Base-by-base conservation (phyloP, 176 grass and related monocot genomes). In the Triticum dicoccoides region DNA sequence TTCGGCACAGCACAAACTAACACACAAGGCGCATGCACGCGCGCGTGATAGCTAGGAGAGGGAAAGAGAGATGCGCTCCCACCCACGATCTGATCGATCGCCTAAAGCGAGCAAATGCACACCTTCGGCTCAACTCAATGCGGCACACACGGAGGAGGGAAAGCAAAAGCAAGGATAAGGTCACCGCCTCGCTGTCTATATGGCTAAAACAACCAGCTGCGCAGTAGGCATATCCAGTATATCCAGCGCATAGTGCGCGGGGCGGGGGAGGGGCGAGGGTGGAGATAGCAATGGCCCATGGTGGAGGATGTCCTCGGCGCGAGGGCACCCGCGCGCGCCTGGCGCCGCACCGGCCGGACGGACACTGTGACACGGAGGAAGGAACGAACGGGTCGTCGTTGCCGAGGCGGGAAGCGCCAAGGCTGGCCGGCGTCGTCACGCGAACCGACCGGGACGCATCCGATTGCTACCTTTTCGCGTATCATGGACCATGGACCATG, bases 301-400 rank as follows among this genome's bases (percentile, higher is more conserved):
- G 42, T 13, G 72, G 42, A 25, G 27, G 10, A 13, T 71, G 65
- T 13, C 67, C 81, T 76, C 17, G 37, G 39, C 52, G 71, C 21
- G 0, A 76, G 39, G 82, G 71, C 82, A 76, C 37, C 35, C 8
- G 5, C 20, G 0, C 33, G 14, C 1, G 49, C 49, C 49, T 17
- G 49, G 49, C 14, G 49, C 14, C 14, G 13, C 14, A 52, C n/a
- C 52, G 54, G 24, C 49, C 51, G 70, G 17, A 58, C 17, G 17
- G 17, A 20, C 18, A 58, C 52, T 8, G 30, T 59, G 30, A 21
- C 52, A 11, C 41, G 52, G 18, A 8, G 61, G 39, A 85, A 51
- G 21, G 13, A 30, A 85, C 73, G 83, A 68, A 30, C 27, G 37
- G 67, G 49, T 82, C 81, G 66, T n/a, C 2, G 39, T 76, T 35